Evolutionary conservation across 2,329 filamentous ascomycete species (phyloP).

Genomic region (Fusarium sp.): DNA sequence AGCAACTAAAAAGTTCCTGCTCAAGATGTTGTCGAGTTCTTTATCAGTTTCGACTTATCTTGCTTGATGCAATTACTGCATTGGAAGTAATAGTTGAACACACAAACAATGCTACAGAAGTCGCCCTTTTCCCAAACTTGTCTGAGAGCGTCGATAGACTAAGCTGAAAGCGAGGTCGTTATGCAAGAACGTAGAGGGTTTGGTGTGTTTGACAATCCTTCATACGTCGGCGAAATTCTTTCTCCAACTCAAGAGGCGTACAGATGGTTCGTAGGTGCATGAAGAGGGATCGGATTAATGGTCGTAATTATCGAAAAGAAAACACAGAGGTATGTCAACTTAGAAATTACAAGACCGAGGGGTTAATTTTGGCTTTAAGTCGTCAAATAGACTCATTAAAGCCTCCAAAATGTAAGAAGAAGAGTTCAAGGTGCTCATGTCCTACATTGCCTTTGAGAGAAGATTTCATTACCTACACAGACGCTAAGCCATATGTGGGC

Average conservation of each 20-base stretch:
- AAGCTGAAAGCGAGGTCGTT: no score
- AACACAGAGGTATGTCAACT: not conserved
- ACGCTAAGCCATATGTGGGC: slow-evolving; percentile 19
- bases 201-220: not conserved
- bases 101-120: not conserved
- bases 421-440: slow-evolving; percentile 27
- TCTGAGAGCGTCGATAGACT: not conserved
- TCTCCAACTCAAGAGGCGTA: not conserved
- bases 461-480: slow-evolving; percentile 32
- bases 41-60: not conserved
- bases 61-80: slow-evolving; percentile 8
- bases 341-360: not conserved
- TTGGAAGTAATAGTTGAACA: slow-evolving; percentile 1
- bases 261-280: not conserved
- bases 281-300: not conserved
- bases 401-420: slow-evolving; percentile 2
- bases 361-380: not conserved
- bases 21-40: not conserved
- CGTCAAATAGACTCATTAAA: not conserved
- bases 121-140: not conserved
- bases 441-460: slow-evolving; percentile 32
- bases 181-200: no score
- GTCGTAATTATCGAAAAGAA: not conserved
- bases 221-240: not conserved
- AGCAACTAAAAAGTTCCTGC: not conserved